phyloP scores from a whole-genome alignment of 441 rosid species.

The Gossypium gossypioides region DNA sequence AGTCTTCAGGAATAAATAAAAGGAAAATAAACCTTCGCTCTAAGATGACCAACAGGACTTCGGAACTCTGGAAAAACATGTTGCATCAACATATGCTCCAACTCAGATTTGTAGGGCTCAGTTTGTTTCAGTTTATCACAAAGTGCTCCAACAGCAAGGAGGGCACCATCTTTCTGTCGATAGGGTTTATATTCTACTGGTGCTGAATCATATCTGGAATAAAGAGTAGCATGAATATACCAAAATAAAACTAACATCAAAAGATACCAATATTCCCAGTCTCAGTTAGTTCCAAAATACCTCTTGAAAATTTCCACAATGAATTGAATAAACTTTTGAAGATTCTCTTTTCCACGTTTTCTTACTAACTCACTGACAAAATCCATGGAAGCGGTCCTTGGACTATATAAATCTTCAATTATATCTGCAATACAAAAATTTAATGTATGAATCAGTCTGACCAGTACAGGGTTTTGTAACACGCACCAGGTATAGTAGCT shows the following conservation, averaged over 20 bases:
- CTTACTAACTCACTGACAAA: constrained; percentile 78
- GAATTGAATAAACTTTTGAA: constrained; percentile 62
- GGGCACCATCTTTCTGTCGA: constrained; percentile 69
- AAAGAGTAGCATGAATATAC: background rate
- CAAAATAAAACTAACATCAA: background rate
- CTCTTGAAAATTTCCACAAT: constrained; percentile 60
- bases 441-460: constrained; percentile 4
- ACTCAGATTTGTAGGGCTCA: constrained; percentile 89
- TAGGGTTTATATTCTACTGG: constrained; percentile 46
- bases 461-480: constrained; percentile 7
- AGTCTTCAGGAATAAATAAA: no score
- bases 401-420: constrained; percentile 73
- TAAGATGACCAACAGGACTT: constrained; percentile 89
- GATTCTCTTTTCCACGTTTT: constrained; percentile 70
- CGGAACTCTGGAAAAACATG: constrained; percentile 94
- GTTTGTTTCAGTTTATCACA: constrained; percentile 93
- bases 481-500: constrained; percentile 22
- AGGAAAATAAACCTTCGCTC: constrained; percentile 67
- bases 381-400: constrained; percentile 76
- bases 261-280: background rate
- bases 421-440: constrained; percentile 41
- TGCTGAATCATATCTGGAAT: constrained; percentile 49
- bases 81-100: constrained; percentile 91
- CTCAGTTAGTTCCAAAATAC: constrained; percentile 20
- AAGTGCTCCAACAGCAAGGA: constrained; percentile 84